Evolutionary conservation across 345 rosid species (phyloP).

Genomic region (Clausena lansium): DNA sequence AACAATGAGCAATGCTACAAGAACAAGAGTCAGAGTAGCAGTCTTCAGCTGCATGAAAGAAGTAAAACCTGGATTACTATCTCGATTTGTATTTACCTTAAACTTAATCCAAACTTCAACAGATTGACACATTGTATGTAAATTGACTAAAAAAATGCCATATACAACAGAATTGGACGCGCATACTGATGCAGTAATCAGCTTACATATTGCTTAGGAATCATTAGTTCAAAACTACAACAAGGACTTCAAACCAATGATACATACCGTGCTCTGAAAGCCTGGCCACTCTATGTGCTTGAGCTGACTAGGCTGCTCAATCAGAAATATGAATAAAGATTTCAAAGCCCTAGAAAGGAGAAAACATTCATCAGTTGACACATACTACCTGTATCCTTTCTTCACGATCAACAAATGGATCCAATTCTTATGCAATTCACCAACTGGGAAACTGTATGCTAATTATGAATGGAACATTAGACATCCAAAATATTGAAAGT

Average conservation of each 20-base stretch:
- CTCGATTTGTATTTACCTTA: background rate
- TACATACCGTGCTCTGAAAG: slow-evolving; percentile 62
- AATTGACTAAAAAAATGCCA: background rate
- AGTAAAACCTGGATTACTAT: background rate
- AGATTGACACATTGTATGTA: background rate
- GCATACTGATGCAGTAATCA: background rate
- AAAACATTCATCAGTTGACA: background rate
- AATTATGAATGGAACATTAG: background rate
- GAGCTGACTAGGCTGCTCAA: slow-evolving; percentile 79
- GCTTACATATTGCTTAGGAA: background rate
- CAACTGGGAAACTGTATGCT: background rate
- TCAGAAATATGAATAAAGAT: slow-evolving; percentile 48
- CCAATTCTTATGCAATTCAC: background rate
- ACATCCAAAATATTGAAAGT: background rate
- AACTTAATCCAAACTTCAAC: background rate
- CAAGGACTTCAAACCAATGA: background rate
- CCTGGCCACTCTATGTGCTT: slow-evolving; percentile 87
- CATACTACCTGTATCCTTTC: background rate
- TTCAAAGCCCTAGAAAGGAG: slow-evolving; percentile 46
- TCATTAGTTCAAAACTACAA: background rate
- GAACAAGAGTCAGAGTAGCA: slow-evolving; percentile 62
- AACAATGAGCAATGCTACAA: slow-evolving; percentile 68
- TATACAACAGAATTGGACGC: background rate
- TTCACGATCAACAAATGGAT: background rate
- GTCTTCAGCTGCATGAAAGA: slow-evolving; percentile 67